phyloP scores from a whole-genome alignment of 306 rosid species.

The Abrus pulchellus region DNA sequence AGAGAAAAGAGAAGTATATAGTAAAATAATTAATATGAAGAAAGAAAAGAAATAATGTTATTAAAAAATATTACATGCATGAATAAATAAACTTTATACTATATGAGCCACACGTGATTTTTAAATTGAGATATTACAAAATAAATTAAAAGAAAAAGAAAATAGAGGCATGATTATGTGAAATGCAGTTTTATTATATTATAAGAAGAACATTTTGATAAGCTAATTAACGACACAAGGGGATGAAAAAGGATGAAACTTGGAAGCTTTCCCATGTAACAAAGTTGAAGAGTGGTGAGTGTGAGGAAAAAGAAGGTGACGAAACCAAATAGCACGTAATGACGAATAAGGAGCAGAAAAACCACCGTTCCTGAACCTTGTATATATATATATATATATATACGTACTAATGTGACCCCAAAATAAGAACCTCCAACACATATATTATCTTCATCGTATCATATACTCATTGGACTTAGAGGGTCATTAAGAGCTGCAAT shows the following conservation, averaged over 20 bases:
- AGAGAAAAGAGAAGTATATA: too few relatives aligned
- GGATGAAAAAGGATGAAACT: constrained; percentile 2
- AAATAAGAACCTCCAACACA: constrained; percentile 23
- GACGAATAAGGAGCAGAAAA: not conserved
- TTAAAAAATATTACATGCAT: too few relatives aligned
- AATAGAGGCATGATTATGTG: not conserved
- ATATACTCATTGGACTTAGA: constrained; percentile 85
- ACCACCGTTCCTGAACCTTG: constrained; percentile 35
- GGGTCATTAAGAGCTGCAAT: constrained; percentile 83
- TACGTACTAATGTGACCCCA: not conserved
- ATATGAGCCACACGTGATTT: not conserved
- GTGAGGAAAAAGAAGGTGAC: not conserved
- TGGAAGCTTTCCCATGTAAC: constrained; percentile 31
- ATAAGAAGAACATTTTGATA: not conserved
- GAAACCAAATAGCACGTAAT: constrained; percentile 9
- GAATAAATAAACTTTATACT: too few relatives aligned
- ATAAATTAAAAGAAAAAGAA: not conserved
- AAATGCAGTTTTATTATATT: constrained; percentile 31
- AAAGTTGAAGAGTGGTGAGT: constrained; percentile 18
- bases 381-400: not conserved
- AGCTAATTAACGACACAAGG: not conserved
- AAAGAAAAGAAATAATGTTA: too few relatives aligned
- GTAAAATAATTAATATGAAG: too few relatives aligned
- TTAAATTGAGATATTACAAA: not conserved
- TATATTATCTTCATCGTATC: constrained; percentile 49